phyloP scores from a whole-genome alignment of 2,329 filamentous ascomycete species.

The Hirsutella rhossiliensis region DNA sequence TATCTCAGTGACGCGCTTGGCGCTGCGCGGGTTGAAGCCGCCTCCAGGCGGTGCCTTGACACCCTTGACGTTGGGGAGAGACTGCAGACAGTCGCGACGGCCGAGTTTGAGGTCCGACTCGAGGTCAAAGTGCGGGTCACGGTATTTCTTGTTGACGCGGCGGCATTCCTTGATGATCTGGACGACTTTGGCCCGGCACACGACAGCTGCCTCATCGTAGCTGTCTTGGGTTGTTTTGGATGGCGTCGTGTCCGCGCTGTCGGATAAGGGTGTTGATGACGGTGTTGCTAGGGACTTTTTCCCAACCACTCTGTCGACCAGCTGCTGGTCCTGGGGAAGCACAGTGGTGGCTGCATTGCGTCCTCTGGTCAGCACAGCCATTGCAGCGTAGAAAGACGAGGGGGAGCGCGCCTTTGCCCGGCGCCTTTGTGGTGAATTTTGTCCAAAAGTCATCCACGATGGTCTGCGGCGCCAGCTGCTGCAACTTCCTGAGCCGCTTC shows the following conservation, averaged over 20 bases:
- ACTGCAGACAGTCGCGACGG: slow-evolving; percentile 36
- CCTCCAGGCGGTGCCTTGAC: slow-evolving; percentile 11
- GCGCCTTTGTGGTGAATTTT: slow-evolving; percentile 57
- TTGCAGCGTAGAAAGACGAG: too few relatives aligned
- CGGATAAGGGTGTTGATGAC: neutral
- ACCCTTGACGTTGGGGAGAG: slow-evolving; percentile 23
- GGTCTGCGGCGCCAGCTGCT: slow-evolving; percentile 51
- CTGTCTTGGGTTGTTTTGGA: slow-evolving; percentile 44
- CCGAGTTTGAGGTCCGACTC: slow-evolving; percentile 59
- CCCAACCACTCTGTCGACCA: slow-evolving; percentile 44
- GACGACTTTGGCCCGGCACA: slow-evolving; percentile 53
- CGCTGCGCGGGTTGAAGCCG: slow-evolving; percentile 33
- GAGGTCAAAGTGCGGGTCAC: slow-evolving; percentile 78
- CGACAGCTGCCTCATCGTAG: slow-evolving; percentile 58
- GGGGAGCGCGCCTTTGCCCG: slow-evolving; percentile 47
- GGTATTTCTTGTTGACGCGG: slow-evolving; percentile 73
- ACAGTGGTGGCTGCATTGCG: slow-evolving; percentile 60
- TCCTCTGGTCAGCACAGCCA: too few relatives aligned
- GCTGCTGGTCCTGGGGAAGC: slow-evolving; percentile 54
- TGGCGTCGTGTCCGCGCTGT: neutral
- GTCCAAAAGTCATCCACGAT: slow-evolving; percentile 62
- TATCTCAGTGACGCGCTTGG: slow-evolving; percentile 62
- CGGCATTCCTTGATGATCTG: slow-evolving; percentile 55
- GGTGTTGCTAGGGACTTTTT: slow-evolving; percentile 15
- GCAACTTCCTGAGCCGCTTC: slow-evolving; percentile 16